phyloP scores from a whole-genome alignment of 805 yeast species.

The Schwanniomyces yamadae region DNA sequence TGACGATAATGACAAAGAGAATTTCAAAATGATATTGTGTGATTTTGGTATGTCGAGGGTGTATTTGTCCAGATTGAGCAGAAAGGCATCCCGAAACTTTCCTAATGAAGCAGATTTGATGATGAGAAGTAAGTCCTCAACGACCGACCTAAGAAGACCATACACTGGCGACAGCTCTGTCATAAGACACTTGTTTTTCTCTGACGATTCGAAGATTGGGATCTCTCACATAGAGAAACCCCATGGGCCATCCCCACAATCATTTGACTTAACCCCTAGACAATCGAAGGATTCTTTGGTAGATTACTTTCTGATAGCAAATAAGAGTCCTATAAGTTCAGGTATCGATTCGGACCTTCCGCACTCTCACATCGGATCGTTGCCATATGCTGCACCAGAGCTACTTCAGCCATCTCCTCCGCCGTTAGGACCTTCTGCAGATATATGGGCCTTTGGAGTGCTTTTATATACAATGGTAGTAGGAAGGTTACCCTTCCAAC shows the following conservation, averaged over 20 bases:
- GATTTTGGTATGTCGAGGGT: slow-evolving; percentile 83
- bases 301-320: neutral
- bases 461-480: slow-evolving; percentile 67
- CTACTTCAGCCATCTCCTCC: slow-evolving; percentile 62
- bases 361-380: slow-evolving; percentile 76
- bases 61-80: slow-evolving; percentile 26
- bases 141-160: slow-evolving; percentile 33
- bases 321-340: slow-evolving; percentile 1
- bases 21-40: slow-evolving; percentile 56
- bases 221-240: slow-evolving; percentile 22
- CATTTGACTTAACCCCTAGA: slow-evolving; percentile 29
- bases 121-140: slow-evolving; percentile 35
- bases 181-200: slow-evolving; percentile 19
- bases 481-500: slow-evolving; percentile 80
- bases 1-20: slow-evolving; percentile 33
- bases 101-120: slow-evolving; percentile 14
- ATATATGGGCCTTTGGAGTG: slow-evolving; percentile 91
- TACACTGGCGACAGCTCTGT: slow-evolving; percentile 29
- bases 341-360: slow-evolving; percentile 47
- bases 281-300: slow-evolving; percentile 15
- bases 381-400: slow-evolving; percentile 93
- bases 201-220: slow-evolving; percentile 35
- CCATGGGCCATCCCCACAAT: slow-evolving; percentile 36
- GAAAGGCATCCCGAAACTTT: slow-evolving; percentile 15
- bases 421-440: slow-evolving; percentile 66